Evolutionary conservation across 2,329 filamentous ascomycete genomes (phyloP), one percentile per base, ranked within the genome.

Genomic region (Geosmithia putterillii): DNA sequence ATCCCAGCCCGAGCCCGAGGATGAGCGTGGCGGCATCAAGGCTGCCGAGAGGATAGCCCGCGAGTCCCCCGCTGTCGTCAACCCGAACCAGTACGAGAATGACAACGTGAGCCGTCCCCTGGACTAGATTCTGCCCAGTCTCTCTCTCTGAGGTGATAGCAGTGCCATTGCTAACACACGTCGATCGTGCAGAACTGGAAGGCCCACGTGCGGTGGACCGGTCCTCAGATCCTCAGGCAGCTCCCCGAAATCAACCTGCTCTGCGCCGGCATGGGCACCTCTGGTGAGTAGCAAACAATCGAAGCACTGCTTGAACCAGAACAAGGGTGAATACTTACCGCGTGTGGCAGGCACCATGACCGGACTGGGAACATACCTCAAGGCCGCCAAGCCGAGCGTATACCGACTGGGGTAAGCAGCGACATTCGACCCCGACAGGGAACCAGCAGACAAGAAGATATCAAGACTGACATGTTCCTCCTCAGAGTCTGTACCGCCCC

Each of bases 121-220:
- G n/a, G n/a, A n/a, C n/a, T n/a, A n/a, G n/a, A n/a, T n/a, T n/a
- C n/a, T n/a, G n/a, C n/a, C n/a, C n/a, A n/a, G n/a, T n/a, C n/a
- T n/a, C n/a, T n/a, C n/a, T n/a, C n/a, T n/a, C n/a, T n/a, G n/a
- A n/a, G n/a, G n/a, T n/a, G n/a, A n/a, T n/a, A n/a, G n/a, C n/a
- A n/a, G n/a, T n/a, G n/a, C n/a, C n/a, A n/a, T n/a, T 44, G 71
- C 71, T 0, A 71, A 74, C 38, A 73, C 78, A 49, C 78, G 78
- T n/a, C 46, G 69, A 72, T 20, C 76, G 77, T 40, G 63, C 12
- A 70, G 67, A 73, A 74, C 45, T 74, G 70, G 68, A 62, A 65
- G 51, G 59, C 74, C 2, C 75, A 79, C 48, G 55, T 73, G 10
- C 66, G 65, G 19, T 79, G 74, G 74, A 79, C 75, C 0, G 75